These are phyloP conservation scores for Ajuga reptans DNA, from an alignment of 305 asterid species.

Conservation along the genomic window DNA sequence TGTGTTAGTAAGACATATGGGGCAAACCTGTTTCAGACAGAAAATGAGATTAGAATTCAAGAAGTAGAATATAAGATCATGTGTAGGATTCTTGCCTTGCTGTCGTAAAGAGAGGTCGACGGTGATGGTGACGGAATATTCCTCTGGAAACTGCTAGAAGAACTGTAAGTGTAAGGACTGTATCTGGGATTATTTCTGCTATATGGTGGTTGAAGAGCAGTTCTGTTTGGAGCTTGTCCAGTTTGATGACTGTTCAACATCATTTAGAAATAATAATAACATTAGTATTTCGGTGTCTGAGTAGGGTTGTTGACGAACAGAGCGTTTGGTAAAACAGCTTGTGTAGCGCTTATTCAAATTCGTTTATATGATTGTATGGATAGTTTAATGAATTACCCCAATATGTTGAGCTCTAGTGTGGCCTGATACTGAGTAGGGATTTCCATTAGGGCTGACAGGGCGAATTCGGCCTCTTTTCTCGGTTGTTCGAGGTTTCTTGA, in stretches of 20 bases:
- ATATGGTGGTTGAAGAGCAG: slow-evolving; percentile 39
- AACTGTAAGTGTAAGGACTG: slow-evolving; percentile 28
- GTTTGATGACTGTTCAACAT: slow-evolving; percentile 27
- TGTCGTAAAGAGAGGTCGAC: slow-evolving; percentile 33
- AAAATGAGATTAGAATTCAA: not conserved
- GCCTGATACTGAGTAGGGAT: slow-evolving; percentile 58
- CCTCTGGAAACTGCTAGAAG: slow-evolving; percentile 37
- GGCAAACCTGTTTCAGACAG: slow-evolving; percentile 37
- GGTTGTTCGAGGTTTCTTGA: slow-evolving; percentile 31
- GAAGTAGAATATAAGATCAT: not conserved
- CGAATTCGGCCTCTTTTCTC: slow-evolving; percentile 47
- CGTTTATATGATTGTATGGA: not conserved
- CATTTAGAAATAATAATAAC: not conserved
- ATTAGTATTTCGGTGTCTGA: not conserved
- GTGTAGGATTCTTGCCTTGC: slow-evolving; percentile 29
- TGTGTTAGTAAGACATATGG: slow-evolving; percentile 39
- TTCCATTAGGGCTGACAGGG: slow-evolving; percentile 54
- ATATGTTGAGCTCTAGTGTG: slow-evolving; percentile 42
- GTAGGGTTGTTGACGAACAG: too few relatives aligned
- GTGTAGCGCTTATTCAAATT: too few relatives aligned
- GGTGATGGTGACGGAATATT: slow-evolving; percentile 23
- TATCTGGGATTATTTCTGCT: slow-evolving; percentile 22
- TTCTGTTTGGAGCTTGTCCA: slow-evolving; percentile 28
- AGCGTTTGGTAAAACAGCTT: too few relatives aligned
- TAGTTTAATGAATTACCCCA: slow-evolving; percentile 28